phyloP scores from a whole-genome alignment of 1,284 basidiomycete species.

The Austroboletus niveus region DNA sequence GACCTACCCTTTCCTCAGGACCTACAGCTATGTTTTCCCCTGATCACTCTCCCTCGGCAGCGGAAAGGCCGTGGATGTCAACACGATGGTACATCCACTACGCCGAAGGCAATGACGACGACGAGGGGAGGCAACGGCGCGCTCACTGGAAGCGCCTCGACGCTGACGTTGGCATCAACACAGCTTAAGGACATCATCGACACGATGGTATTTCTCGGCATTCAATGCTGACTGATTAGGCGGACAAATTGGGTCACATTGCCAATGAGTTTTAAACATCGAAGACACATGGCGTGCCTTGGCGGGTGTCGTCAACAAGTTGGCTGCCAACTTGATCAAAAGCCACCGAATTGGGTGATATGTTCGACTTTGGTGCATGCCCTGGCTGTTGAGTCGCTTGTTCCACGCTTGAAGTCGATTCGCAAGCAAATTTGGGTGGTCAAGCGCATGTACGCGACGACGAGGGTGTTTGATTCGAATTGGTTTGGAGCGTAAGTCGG shows the following conservation, averaged over 20 bases:
- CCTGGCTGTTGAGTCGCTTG: slow-evolving; percentile 95
- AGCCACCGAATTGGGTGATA: slow-evolving; percentile 93
- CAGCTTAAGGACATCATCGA: slow-evolving; percentile 99
- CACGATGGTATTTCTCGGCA: slow-evolving; percentile 68
- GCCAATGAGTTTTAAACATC: slow-evolving; percentile 87
- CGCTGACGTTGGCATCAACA: too few relatives aligned
- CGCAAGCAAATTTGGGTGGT: slow-evolving; percentile 87
- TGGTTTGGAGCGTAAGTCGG: slow-evolving; percentile 78
- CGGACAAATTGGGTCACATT: slow-evolving; percentile 79
- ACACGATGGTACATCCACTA: too few relatives aligned
- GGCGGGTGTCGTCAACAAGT: slow-evolving; percentile 86
- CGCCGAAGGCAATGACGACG: too few relatives aligned
- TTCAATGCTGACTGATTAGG: slow-evolving; percentile 35
- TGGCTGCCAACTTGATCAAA: slow-evolving; percentile 95
- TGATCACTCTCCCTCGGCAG: too few relatives aligned
- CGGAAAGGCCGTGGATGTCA: too few relatives aligned
- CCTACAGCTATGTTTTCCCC: too few relatives aligned
- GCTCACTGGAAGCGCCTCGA: too few relatives aligned
- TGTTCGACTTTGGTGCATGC: slow-evolving; percentile 96
- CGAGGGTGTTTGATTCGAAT: slow-evolving; percentile 92
- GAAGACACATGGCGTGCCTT: slow-evolving; percentile 94
- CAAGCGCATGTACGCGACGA: slow-evolving; percentile 91
- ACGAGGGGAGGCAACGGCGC: too few relatives aligned
- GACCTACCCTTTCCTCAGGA: too few relatives aligned
- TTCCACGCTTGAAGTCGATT: slow-evolving; percentile 93